Evolutionary conservation across 2,329 filamentous ascomycete species (phyloP), one percentile per base, ranked within the genome.

Genomic region (Aspergillaceae sp.): DNA sequence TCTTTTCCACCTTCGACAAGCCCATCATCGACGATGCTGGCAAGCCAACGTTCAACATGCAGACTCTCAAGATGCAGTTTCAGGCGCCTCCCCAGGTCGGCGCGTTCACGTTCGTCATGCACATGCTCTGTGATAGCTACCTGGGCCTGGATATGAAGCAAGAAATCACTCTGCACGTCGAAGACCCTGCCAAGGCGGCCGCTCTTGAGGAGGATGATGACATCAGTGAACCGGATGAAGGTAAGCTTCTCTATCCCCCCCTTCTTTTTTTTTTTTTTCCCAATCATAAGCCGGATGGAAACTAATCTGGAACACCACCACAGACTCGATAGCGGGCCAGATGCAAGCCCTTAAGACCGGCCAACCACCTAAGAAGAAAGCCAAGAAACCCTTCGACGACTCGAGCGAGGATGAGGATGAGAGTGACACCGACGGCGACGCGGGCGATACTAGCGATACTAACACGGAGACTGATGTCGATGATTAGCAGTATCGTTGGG

Each of bases 11-110:
- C 40, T 97, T 98, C 64, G 89, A 96, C 67, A 86, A 89, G 72
- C 86, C 88, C 29, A 82, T 96, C 30, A 86, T 92, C 53, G 82
- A 86, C 56, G 82, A 81, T 36, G 77, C 82, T 51, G 88, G 86
- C 57, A 86, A 86, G 63, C 91, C 91, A 2, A 97, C 92, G 2
- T 98, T 87, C 72, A 84, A 90, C 59, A 84, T 98, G 71, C 90
- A 97, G 68, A 98, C 92, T 3, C 75, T 97, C 60, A 97, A 95
- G 76, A 91, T 94, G 66, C 88, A 96, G 66, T 98, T 98, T 68
- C 87, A 91, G 54, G 91, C 92, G 1, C 92, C 92, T 38, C 89
- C 91, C 27, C 87, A 95, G 64, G 80, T 87, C 4, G 92, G 91
- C 40, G 85, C 90, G 66, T 98, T 95, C 71, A 90, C 86, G 1